Base-by-base conservation (phyloP, 768 basidiomycete species). In the Kwoniella sp. region DNA sequence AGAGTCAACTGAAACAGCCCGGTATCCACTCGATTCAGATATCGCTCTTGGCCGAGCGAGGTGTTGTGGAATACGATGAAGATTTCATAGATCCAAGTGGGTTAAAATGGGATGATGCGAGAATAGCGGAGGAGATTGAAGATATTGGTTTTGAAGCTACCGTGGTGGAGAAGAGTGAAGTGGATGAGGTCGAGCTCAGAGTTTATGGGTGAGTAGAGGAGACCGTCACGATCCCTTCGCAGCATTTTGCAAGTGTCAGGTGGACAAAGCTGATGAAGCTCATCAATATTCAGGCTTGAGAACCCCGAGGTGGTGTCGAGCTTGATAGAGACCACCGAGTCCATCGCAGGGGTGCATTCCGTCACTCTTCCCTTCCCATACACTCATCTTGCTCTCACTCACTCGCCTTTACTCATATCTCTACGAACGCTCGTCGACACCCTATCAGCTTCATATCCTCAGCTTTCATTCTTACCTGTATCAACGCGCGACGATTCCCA, bases 11-110 rank as follows among this genome's bases (percentile, higher is more conserved):
- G n/a, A 55, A 65, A 17, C 91, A 94, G 79, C 82, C 87, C n/a
- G 96, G 96, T n/a, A 93, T 99, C 56, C 82, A 87, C 66, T 90
- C 89, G 12, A 82, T 96, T 66, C 92, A 93, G 77, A 93, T 99
- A n/a, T 94, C 94, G 25, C 85, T 99, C n/a, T 85, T 99, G 26
- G 92, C 96, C 13, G 95, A 99, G 80, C 88, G 95, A 15, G 95
- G 89, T 2, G 85, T 92, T 52, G 83, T 99, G 69, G 93, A 95
- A 78, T 99, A 90, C 73, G 93, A 98, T 73, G 87, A 91, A 1
- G 75, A 82, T 0, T 75, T 82, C 54, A 56, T 72, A 31, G 55
- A 75, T 56, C 41, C 37, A 23, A 55, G 68, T 62, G 68, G 79
- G 31, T 17, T 63, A 60, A 65, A 41, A n/a, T 99, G 96, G 96